Conservation (phyloP, 2,329 filamentous ascomycete species). For the Claviceps fusiformis region DNA sequence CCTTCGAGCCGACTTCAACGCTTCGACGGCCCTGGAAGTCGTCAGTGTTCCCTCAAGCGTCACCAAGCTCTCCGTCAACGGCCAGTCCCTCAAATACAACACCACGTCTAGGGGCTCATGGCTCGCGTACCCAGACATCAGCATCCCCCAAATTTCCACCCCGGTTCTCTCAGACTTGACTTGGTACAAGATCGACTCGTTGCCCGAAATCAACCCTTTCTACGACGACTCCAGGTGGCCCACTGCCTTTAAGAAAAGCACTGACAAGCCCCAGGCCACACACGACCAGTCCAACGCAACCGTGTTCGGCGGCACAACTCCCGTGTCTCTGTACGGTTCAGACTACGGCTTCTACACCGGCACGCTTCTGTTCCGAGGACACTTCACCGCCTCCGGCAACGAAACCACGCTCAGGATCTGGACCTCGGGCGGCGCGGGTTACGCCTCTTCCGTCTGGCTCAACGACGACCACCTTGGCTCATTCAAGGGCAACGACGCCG, state of each 20-base stretch:
- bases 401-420: constrained; percentile 43
- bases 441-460: constrained; percentile 54
- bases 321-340: constrained; percentile 50
- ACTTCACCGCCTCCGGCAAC: constrained; percentile 49
- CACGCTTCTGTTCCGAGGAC: constrained; percentile 54
- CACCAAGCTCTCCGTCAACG: constrained; percentile 31
- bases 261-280: constrained; percentile 31
- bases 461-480: constrained; percentile 50
- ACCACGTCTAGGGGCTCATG: constrained; percentile 31
- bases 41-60: constrained; percentile 43
- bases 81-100: constrained; percentile 21
- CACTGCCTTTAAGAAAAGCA: not conserved
- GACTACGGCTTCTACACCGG: constrained; percentile 67
- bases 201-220: constrained; percentile 50
- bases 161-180: constrained; percentile 37
- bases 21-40: constrained; percentile 47
- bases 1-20: constrained; percentile 58
- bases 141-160: constrained; percentile 29
- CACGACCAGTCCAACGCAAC: constrained; percentile 48
- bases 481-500: constrained; percentile 40
- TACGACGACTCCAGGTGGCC: constrained; percentile 61
- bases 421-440: constrained; percentile 55
- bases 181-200: constrained; percentile 58
- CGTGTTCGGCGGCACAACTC: constrained; percentile 40
- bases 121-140: constrained; percentile 32